A percentile compares a stretch with the other conserved stretches of the same genome.
Evolutionary conservation across 495 filamentous ascomycete species (phyloP).

Genomic region (Aspergillus asperescens): DNA sequence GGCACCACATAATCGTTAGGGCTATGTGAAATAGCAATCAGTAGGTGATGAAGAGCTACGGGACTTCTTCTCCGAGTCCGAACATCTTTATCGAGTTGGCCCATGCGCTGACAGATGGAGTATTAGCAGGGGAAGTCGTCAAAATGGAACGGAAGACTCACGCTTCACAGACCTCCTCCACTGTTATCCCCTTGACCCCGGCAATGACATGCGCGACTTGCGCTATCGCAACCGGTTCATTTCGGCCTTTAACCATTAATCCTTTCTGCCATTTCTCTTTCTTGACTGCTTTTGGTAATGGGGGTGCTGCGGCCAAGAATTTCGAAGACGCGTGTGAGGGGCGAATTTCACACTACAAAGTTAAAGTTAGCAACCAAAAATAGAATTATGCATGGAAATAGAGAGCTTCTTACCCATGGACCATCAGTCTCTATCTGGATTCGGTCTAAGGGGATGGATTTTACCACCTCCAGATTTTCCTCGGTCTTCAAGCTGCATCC

Average conservation of each 20-base stretch:
- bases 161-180: conserved; percentile 82
- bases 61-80: conserved; percentile 52
- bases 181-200: conserved; percentile 67
- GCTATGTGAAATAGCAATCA: not conserved
- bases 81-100: conserved; percentile 77
- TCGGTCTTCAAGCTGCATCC: conserved; percentile 90
- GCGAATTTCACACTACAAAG: conserved; percentile 48
- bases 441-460: conserved; percentile 62
- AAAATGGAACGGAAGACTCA: conserved; percentile 34
- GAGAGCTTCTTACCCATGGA: conserved; percentile 58
- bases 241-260: conserved; percentile 81
- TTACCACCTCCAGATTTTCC: conserved; percentile 78
- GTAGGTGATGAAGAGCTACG: conserved; percentile 5
- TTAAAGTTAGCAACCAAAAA: not conserved
- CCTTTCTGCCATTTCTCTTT: conserved; percentile 90
- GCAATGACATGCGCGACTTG: conserved; percentile 85
- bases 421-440: conserved; percentile 93
- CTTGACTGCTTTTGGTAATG: conserved; percentile 61
- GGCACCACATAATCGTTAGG: not conserved
- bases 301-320: conserved; percentile 40
- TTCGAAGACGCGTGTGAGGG: conserved; percentile 50
- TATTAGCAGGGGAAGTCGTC: conserved; percentile 16
- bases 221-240: conserved; percentile 80
- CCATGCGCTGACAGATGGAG: conserved; percentile 55
- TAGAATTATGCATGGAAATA: not conserved